These are phyloP conservation scores for Cronartium ribicola DNA, from an alignment of 1,284 basidiomycete genomes.

Conservation along the genomic window DNA sequence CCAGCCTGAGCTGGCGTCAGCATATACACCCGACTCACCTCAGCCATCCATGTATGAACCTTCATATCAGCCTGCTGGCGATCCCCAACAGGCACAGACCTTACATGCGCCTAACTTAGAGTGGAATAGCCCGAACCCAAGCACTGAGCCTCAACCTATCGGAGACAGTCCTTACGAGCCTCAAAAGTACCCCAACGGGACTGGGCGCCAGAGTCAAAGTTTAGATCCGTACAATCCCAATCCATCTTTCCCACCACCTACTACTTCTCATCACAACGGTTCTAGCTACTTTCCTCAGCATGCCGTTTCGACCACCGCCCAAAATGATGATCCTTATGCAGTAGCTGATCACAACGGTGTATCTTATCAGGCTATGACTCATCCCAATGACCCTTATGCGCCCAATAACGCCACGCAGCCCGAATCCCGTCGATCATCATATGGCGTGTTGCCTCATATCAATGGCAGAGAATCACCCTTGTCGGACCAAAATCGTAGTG, in stretches of 20 bases:
- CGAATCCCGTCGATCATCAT: background rate
- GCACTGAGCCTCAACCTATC: background rate
- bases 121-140: background rate
- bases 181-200: background rate
- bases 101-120: background rate
- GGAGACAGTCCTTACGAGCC: background rate
- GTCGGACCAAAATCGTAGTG: background rate
- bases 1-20: background rate
- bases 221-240: background rate
- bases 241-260: background rate
- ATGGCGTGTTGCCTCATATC: background rate
- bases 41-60: background rate
- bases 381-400: slow-evolving; percentile 3
- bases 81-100: background rate
- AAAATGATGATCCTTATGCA: background rate
- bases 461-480: background rate
- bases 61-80: background rate
- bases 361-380: background rate
- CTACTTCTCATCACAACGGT: background rate
- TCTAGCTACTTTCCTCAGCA: background rate
- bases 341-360: background rate
- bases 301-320: background rate
- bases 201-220: background rate
- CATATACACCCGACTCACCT: background rate
- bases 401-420: background rate